Conservation (phyloP, 176 grass and related monocot species). For the Aegilops speltoides region DNA sequence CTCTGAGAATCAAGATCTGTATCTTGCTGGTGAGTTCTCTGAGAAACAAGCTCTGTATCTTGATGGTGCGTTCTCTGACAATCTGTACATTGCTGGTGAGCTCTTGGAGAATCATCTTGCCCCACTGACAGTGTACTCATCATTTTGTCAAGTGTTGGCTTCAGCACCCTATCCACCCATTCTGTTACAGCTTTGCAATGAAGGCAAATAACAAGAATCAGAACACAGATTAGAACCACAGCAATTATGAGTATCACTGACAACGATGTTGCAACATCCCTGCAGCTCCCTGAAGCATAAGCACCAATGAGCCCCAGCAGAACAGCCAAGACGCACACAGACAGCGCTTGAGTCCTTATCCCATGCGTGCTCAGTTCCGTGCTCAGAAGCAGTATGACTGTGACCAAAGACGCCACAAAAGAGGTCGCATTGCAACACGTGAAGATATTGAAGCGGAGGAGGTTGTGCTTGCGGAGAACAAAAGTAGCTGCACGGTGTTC, state of each 20-base stretch:
- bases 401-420: conserved; percentile 35
- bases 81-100: not conserved
- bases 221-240: conserved; percentile 16
- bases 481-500: conserved; percentile 8
- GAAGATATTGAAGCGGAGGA: conserved; percentile 4
- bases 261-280: conserved; percentile 16
- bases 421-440: conserved; percentile 13
- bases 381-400: conserved; percentile 33
- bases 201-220: not conserved
- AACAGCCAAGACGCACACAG: not conserved
- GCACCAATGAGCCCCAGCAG: conserved; percentile 15
- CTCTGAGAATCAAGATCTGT: not conserved
- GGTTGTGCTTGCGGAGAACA: conserved; percentile 24
- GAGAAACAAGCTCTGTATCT: not conserved
- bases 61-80: not conserved
- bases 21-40: not conserved
- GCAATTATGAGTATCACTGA: conserved; percentile 5
- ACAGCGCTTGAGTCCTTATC: conserved; percentile 2
- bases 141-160: not conserved
- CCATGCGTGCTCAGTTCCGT: conserved; percentile 12
- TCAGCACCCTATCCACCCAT: not conserved
- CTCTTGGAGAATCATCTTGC: not conserved
- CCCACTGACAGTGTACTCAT: not conserved
- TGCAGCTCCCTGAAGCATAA: conserved; percentile 24
- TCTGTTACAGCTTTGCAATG: not conserved